These are phyloP conservation scores for Fusarium keratoplasticum DNA, from an alignment of 2,329 filamentous ascomycete species.

Conservation along the genomic window DNA sequence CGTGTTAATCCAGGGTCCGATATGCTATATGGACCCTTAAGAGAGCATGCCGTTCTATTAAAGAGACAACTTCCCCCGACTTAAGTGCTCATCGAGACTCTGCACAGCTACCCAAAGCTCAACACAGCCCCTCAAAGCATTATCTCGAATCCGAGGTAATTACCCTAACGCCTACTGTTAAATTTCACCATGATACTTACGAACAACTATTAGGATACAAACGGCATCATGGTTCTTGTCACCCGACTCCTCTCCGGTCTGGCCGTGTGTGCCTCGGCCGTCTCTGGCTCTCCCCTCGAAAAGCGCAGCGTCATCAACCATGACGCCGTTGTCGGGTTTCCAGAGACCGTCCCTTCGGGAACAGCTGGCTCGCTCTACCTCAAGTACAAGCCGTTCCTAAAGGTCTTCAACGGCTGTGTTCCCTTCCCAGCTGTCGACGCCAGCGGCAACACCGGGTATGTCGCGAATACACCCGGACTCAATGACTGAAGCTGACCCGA, in stretches of 20 bases:
- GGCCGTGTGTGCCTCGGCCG: constrained; percentile 25
- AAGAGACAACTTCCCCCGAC: constrained; percentile 11
- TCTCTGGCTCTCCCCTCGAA: constrained; percentile 41
- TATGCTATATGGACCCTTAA: constrained; percentile 21
- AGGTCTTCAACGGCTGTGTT: constrained; percentile 70
- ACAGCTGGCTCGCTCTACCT: constrained; percentile 45
- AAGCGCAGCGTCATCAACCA: constrained; percentile 46
- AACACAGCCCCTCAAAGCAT: not conserved
- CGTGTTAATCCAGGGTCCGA: constrained; percentile 21
- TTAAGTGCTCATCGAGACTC: not conserved
- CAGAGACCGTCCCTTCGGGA: constrained; percentile 46
- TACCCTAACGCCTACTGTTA: too few relatives aligned
- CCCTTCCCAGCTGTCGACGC: constrained; percentile 72
- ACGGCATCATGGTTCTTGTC: constrained; percentile 36
- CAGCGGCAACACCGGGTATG: constrained; percentile 61
- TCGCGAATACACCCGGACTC: not conserved
- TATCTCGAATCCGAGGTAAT: not conserved
- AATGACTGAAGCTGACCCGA: not conserved
- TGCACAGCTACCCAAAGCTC: not conserved
- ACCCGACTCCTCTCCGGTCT: constrained; percentile 35
- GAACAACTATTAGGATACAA: not conserved
- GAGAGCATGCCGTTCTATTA: constrained; percentile 16
- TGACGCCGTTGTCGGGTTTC: constrained; percentile 49
- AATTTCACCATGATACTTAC: not conserved
- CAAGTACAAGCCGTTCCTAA: constrained; percentile 52